Evolutionary conservation across 2,329 filamentous ascomycete species (phyloP).

Genomic region (Phialemoniopsis sp.): DNA sequence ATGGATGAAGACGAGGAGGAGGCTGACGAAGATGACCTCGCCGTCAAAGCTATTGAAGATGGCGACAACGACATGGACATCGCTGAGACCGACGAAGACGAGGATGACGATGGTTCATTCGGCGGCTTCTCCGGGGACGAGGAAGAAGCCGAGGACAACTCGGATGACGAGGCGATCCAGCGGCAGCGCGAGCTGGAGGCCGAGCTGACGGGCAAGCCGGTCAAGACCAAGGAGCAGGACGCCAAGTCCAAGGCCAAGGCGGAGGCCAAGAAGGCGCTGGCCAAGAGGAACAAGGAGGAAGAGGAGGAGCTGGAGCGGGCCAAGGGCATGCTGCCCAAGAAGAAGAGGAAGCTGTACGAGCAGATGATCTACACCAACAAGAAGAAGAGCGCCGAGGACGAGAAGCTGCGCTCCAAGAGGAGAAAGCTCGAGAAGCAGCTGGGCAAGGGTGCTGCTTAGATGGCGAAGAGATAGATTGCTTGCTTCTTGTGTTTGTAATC

Average conservation of each 20-base stretch:
- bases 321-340: conserved; percentile 97
- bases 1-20: conserved; percentile 40
- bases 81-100: conserved; percentile 43
- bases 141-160: conserved; percentile 32
- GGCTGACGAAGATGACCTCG: conserved; percentile 30
- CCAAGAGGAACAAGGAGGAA: conserved; percentile 69
- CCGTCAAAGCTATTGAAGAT: conserved; percentile 35
- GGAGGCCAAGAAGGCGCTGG: conserved; percentile 64
- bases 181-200: conserved; percentile 91
- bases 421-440: conserved; percentile 76
- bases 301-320: conserved; percentile 86
- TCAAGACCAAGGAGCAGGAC: conserved; percentile 45
- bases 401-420: conserved; percentile 82
- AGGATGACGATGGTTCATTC: conserved; percentile 39
- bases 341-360: conserved; percentile 96
- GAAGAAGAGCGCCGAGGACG: conserved; percentile 86
- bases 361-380: conserved; percentile 97
- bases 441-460: conserved; percentile 25
- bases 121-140: conserved; percentile 48
- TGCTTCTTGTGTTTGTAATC: too few species aligned
- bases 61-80: conserved; percentile 46
- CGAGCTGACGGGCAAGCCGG: conserved; percentile 70
- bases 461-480: neutral
- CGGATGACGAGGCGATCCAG: conserved; percentile 57
- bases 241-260: conserved; percentile 61